Evolutionary conservation across 2,329 filamentous ascomycete genomes (phyloP).

Genomic region (Talaromyces sp.): DNA sequence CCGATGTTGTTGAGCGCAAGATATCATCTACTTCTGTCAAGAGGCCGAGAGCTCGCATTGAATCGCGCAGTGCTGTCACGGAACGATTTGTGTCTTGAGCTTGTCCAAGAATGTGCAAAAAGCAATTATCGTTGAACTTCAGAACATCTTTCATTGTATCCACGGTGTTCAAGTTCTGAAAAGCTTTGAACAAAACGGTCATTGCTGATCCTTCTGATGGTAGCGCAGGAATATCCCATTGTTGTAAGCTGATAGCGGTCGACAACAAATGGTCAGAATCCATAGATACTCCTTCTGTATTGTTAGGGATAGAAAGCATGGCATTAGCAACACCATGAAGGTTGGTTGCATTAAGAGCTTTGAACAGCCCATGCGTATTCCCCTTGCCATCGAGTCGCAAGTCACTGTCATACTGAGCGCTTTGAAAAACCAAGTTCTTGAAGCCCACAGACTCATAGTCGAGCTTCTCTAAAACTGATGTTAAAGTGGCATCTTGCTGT

Average conservation of each 20-base stretch:
- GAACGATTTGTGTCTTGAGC: slow-evolving; percentile 37
- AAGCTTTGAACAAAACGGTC: slow-evolving; percentile 72
- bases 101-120: slow-evolving; percentile 46
- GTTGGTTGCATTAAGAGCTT: slow-evolving; percentile 74
- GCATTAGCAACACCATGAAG: slow-evolving; percentile 82
- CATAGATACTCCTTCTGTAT: slow-evolving; percentile 45
- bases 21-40: slow-evolving; percentile 80
- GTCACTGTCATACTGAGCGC: slow-evolving; percentile 85
- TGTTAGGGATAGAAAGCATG: slow-evolving; percentile 62
- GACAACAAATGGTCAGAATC: slow-evolving; percentile 71
- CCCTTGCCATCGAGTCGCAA: slow-evolving; percentile 58
- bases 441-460: slow-evolving; percentile 86
- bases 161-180: slow-evolving; percentile 72
- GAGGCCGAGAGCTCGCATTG: slow-evolving; percentile 65
- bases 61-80: slow-evolving; percentile 49
- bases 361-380: slow-evolving; percentile 69
- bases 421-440: slow-evolving; percentile 85
- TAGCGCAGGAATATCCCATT: slow-evolving; percentile 79
- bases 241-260: slow-evolving; percentile 76
- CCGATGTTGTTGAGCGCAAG: slow-evolving; percentile 57
- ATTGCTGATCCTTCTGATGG: slow-evolving; percentile 61
- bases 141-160: slow-evolving; percentile 54
- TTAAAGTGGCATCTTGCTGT: slow-evolving; percentile 70
- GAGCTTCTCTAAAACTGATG: slow-evolving; percentile 73
- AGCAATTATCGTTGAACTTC: slow-evolving; percentile 60